These are phyloP conservation scores for Serendipita indica DNA, from an alignment of 768 basidiomycete species.

Conservation along the genomic window DNA sequence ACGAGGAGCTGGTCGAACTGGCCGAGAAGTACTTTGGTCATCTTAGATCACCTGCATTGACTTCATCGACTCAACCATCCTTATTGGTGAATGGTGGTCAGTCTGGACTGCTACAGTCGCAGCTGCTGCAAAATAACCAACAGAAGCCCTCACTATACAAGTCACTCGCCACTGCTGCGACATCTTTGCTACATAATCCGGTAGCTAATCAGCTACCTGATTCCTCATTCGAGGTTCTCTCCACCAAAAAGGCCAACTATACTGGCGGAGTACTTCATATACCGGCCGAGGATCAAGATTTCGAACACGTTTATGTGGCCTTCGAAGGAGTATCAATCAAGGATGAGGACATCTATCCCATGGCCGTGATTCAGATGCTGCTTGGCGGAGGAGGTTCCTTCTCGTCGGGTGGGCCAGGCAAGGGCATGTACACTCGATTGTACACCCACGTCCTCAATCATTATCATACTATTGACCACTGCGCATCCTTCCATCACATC, in stretches of 20 bases:
- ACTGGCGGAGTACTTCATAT: conserved; percentile 74
- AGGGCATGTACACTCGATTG: conserved; percentile 96
- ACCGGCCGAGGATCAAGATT: conserved; percentile 44
- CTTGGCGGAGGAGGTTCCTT: conserved; percentile 94
- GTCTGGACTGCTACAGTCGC: neutral
- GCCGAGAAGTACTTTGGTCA: conserved; percentile 72
- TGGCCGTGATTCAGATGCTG: conserved; percentile 88
- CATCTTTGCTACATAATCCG: conserved; percentile 13
- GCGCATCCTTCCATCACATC: conserved; percentile 93
- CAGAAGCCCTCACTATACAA: conserved; percentile 27
- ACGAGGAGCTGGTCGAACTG: conserved; percentile 76
- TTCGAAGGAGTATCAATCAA: conserved; percentile 86
- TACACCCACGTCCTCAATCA: conserved; percentile 95
- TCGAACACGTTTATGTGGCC: conserved; percentile 84
- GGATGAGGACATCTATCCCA: conserved; percentile 81
- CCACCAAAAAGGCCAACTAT: conserved; percentile 34
- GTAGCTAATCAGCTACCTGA: conserved; percentile 10
- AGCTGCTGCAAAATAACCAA: conserved; percentile 14
- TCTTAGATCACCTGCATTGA: conserved; percentile 27
- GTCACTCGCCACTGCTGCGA: conserved; percentile 22
- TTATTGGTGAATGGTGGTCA: conserved; percentile 14
- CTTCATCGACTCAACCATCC: conserved; percentile 11
- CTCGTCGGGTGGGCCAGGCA: conserved; percentile 87
- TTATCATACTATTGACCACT: conserved; percentile 86
- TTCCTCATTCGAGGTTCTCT: conserved; percentile 20